Percentiles rank a stretch among this genome's conserved stretches.
Evolutionary conservation across 768 basidiomycete species (phyloP).

Genomic region (Chlorophyllum brunneum): DNA sequence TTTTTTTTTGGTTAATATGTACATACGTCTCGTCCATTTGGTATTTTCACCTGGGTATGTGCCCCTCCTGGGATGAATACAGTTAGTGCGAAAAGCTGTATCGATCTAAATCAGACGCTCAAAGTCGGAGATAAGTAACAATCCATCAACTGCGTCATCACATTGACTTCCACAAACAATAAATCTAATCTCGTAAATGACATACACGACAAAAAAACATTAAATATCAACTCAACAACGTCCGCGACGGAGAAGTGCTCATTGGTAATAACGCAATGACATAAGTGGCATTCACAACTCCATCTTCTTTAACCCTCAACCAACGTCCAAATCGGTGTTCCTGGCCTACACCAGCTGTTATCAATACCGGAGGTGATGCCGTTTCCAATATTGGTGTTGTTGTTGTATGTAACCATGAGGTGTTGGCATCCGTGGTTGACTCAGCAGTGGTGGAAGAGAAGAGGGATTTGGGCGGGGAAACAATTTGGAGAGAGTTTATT

Average conservation of each 20-base stretch:
- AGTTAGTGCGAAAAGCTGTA: too few relatives aligned
- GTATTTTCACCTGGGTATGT: too few relatives aligned
- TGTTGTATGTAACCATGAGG: slow-evolving; percentile 14
- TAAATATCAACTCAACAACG: slow-evolving; percentile 6
- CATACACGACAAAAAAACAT: too few relatives aligned
- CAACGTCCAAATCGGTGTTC: slow-evolving; percentile 91
- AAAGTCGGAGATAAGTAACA: too few relatives aligned
- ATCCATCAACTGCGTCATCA: too few relatives aligned
- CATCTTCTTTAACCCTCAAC: slow-evolving; percentile 67
- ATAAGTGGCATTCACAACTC: slow-evolving; percentile 68
- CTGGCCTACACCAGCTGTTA: slow-evolving; percentile 81
- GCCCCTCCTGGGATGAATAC: too few relatives aligned
- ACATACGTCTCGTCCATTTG: neutral
- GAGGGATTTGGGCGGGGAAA: slow-evolving; percentile 49
- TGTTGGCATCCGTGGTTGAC: slow-evolving; percentile 1
- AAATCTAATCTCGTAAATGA: too few relatives aligned
- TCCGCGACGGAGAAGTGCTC: slow-evolving; percentile 21
- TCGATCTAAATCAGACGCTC: too few relatives aligned
- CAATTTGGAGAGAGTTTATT: slow-evolving; percentile 86
- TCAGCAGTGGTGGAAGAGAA: slow-evolving; percentile 22
- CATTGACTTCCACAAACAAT: too few relatives aligned
- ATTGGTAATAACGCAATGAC: slow-evolving; percentile 52
- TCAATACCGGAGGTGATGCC: slow-evolving; percentile 33
- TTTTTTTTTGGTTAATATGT: too few relatives aligned
- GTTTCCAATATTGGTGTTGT: slow-evolving; percentile 17